Percentiles rank a stretch among this genome's conserved stretches.
These are phyloP conservation scores for Asterionellopsis glacialis DNA, from an alignment of 108 stramenopile genomes.

Conservation along the genomic window DNA sequence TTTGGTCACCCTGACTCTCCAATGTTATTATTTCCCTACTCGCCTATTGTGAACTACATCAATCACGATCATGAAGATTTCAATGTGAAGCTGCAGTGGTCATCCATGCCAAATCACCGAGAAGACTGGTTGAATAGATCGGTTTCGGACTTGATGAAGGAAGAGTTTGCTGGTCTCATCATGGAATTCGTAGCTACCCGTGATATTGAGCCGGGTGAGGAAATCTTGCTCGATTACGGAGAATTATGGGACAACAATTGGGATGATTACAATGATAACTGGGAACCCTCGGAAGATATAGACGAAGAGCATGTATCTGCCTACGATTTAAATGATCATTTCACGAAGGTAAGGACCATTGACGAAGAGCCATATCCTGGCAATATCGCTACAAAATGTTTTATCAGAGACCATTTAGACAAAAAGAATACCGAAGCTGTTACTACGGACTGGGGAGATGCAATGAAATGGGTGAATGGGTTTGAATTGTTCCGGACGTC, in stretches of 20 bases:
- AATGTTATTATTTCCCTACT: constrained; percentile 53
- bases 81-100: constrained; percentile 22
- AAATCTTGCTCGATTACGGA: constrained; percentile 22
- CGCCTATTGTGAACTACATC: constrained; percentile 59
- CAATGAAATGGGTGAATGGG: constrained; percentile 4
- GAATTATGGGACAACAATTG: constrained; percentile 18
- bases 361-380: constrained; percentile 42
- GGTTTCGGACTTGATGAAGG: constrained; percentile 15
- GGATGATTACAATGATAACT: constrained; percentile 8
- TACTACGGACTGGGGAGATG: constrained; percentile 7
- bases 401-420: constrained; percentile 3
- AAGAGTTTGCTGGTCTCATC: constrained; percentile 26
- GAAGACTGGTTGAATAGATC: constrained; percentile 5
- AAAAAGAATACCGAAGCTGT: constrained; percentile 9
- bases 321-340: constrained; percentile 13
- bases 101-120: constrained; percentile 5
- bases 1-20: constrained; percentile 58
- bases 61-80: constrained; percentile 42
- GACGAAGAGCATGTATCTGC: constrained; percentile 20
- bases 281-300: constrained; percentile 10
- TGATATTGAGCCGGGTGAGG: constrained; percentile 14
- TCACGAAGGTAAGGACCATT: constrained; percentile 15
- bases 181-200: constrained; percentile 21
- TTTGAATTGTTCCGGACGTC: constrained; percentile 8
- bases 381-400: constrained; percentile 33